phyloP scores from a whole-genome alignment of 164 flowering plant genomes.

The Annona cherimola region DNA sequence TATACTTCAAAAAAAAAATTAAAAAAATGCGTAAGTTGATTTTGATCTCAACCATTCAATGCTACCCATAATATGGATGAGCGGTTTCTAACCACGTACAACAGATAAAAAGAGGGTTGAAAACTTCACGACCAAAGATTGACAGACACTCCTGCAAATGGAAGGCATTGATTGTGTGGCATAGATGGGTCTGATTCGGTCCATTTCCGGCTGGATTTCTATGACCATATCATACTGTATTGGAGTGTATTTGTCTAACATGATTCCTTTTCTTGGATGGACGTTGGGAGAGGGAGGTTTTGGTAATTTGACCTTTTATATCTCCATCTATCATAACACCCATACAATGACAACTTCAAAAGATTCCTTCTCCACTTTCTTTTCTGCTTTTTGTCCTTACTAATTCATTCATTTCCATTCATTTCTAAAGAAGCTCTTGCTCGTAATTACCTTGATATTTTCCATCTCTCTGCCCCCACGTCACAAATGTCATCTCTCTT shows the following conservation, averaged over 20 bases:
- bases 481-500: background rate
- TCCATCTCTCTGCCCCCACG: background rate
- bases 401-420: constrained; percentile 2
- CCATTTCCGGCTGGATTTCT: background rate
- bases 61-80: background rate
- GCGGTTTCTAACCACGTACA: background rate
- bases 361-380: constrained; percentile 4
- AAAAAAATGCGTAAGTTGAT: too few relatives aligned
- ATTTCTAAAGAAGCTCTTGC: background rate
- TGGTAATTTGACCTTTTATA: background rate
- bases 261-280: background rate
- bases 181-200: background rate
- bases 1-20: too few relatives aligned
- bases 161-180: background rate
- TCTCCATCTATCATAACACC: background rate
- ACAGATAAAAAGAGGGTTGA: too few relatives aligned
- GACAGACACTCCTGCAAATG: background rate
- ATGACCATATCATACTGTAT: background rate
- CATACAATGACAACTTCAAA: constrained; percentile 3
- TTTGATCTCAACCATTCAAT: background rate
- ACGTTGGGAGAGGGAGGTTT: background rate
- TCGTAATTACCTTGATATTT: background rate
- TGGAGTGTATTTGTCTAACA: background rate
- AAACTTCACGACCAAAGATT: too few relatives aligned
- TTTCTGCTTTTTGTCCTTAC: constrained; percentile 13